These are phyloP conservation scores for Torulaspora globosa DNA, from an alignment of 1,139 yeast genomes.

Conservation along the genomic window DNA sequence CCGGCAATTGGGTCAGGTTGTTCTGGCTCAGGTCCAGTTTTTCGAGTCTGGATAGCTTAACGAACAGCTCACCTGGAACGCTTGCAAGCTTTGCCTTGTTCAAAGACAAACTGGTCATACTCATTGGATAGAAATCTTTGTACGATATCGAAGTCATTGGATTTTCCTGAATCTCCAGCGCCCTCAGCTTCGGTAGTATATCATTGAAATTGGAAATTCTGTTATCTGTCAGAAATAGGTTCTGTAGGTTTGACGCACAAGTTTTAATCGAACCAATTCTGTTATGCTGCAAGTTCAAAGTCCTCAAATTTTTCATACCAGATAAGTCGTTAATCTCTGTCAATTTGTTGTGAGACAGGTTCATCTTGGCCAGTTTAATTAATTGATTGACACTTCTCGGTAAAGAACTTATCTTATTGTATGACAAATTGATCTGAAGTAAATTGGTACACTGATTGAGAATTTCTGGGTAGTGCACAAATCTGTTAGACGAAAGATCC, in stretches of 20 bases:
- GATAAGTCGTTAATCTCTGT: slow-evolving; percentile 47
- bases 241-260: slow-evolving; percentile 62
- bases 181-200: slow-evolving; percentile 53
- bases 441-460: slow-evolving; percentile 60
- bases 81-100: slow-evolving; percentile 79
- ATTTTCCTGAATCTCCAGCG: slow-evolving; percentile 59
- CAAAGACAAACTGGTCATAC: slow-evolving; percentile 68
- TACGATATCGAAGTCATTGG: slow-evolving; percentile 76
- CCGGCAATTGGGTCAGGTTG: slow-evolving; percentile 74
- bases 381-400: slow-evolving; percentile 64
- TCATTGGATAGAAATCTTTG: slow-evolving; percentile 52
- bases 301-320: slow-evolving; percentile 54
- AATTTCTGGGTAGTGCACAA: slow-evolving; percentile 64
- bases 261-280: slow-evolving; percentile 61
- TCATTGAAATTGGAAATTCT: slow-evolving; percentile 68
- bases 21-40: slow-evolving; percentile 75
- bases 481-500: slow-evolving; percentile 77
- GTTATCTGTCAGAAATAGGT: slow-evolving; percentile 72
- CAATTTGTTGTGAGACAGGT: slow-evolving; percentile 70
- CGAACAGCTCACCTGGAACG: slow-evolving; percentile 61
- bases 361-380: slow-evolving; percentile 58
- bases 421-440: slow-evolving; percentile 72
- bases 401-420: slow-evolving; percentile 60
- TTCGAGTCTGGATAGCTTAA: slow-evolving; percentile 63
- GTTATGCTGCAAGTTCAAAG: slow-evolving; percentile 77